Evolutionary conservation across 768 basidiomycete genomes (phyloP), one percentile per base, ranked within the genome.

Genomic region (Russula sp.): DNA sequence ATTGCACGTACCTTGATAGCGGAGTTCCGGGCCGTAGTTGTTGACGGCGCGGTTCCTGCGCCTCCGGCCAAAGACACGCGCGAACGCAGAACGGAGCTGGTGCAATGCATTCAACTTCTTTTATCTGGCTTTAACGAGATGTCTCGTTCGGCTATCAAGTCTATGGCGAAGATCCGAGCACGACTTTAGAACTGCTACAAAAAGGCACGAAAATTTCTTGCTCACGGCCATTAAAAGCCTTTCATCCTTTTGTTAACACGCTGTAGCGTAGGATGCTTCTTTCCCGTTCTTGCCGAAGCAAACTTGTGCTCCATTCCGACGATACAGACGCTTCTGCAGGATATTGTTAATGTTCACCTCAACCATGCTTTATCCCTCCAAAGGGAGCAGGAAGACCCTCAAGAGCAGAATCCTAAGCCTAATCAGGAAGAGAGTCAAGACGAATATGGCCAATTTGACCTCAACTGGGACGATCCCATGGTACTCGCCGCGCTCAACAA

Each of bases 391-490:
- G 78, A 73, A 2, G 60, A 34, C 0, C 62, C 10, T 51, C 74
- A 75, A n/a, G 80, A 78, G 32, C 79, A 74, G 1, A 65, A 51
- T 0, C 57, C 52, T 1, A 75, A 74, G 7, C 63, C 71, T 5
- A 82, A 82, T 42, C 81, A 80, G 50, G 83, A 84, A 69, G 91
- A 92, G 65, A 92, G 88, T 67, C 90, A 94, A 70, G 90, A 92
- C 61, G 85, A 88, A 58, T 93, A 85, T 67, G 84, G 81, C 18
- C 76, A 77, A 50, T 70, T 87, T 46, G 81, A 84, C 64, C 75
- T 87, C 53, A 84, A 88, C 60, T 77, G 85, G 26, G 76, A 82
- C 58, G 88, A 91, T 69, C 86, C 85, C 24, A 80, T 78, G 18
- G 72, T 89, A 1, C 70, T 81, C 20, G 85, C 83, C 32, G 78